These are phyloP conservation scores for Fusarium oligoseptatum DNA, from an alignment of 2,329 filamentous ascomycete species.

Conservation along the genomic window DNA sequence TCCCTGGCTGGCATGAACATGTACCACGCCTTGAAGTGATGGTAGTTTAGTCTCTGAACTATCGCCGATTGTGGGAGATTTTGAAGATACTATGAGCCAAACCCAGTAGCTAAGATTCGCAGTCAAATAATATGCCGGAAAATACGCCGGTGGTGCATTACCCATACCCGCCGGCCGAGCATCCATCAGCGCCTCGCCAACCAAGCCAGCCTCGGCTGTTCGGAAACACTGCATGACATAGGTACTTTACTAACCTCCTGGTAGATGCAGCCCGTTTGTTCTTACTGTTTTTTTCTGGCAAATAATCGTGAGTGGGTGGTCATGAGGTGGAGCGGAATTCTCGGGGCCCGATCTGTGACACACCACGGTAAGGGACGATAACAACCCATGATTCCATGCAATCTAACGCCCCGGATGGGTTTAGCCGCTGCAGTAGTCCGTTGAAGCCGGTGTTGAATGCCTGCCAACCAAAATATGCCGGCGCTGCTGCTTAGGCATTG, in stretches of 20 bases:
- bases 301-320: neutral
- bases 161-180: neutral
- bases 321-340: neutral
- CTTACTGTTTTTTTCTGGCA: no score
- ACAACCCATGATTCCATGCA: neutral
- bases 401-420: neutral
- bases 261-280: no score
- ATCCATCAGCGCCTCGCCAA: neutral
- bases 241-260: neutral
- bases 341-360: neutral
- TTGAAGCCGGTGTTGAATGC: neutral
- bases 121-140: neutral
- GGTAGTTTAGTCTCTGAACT: no score
- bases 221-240: neutral
- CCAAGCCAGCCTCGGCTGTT: neutral
- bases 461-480: neutral
- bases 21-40: no score
- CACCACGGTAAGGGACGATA: neutral
- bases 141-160: neutral
- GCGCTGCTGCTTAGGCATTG: neutral
- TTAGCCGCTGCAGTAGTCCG: neutral
- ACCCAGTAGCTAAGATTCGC: neutral
- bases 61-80: no score
- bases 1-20: no score
- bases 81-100: no score